Evolutionary conservation across 495 filamentous ascomycete species (phyloP), one percentile per base, ranked within the genome.

Genomic region (Aspergillus diversus): DNA sequence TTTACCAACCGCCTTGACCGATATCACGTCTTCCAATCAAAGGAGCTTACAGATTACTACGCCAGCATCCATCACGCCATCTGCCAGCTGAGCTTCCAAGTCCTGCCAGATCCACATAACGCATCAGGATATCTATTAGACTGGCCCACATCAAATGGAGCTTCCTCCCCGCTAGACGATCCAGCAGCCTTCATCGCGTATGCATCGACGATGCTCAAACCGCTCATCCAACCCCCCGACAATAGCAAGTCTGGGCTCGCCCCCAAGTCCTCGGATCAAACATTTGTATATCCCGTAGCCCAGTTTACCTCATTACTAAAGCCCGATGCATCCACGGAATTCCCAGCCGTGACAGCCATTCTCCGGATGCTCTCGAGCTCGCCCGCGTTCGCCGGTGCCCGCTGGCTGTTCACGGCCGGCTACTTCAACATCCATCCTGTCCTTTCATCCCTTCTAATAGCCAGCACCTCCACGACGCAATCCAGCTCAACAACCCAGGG

Each of bases 351-450:
- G 33, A 89, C 83, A 4, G 83, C 84, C 42, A 81, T 98, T 57
- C 81, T 99, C 6, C 81, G 79, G n/a, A 79, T 82, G 7, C 80
- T 97, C 21, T 81, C 84, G 4, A 73, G 65, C 32, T 71, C 71
- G 7, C 80, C 88, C 1, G 76, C 82, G 21, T 90, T 89, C 68
- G 74, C 80, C 39, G 81, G 84, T 37, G 90, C 89, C 5, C 86
- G 83, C 39, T 98, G 95, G 93, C 92, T 92, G 13, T 98, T 99
- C 76, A 98, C 95, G 21, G 94, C 95, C 3, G 95, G 95, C 33
- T 99, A 99, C 74, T 99, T 99, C 81, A 99, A 99, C 76, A 96
- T 95, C 54, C 90, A 92, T 43, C 87, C 93, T 3, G 83, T 86
- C 2, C 84, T 97, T 7, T 93, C 90, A 15, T 82, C 87, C 51